phyloP scores from a whole-genome alignment of 2,329 filamentous ascomycete species.

The Chrysoporthe deuterocubensis region DNA sequence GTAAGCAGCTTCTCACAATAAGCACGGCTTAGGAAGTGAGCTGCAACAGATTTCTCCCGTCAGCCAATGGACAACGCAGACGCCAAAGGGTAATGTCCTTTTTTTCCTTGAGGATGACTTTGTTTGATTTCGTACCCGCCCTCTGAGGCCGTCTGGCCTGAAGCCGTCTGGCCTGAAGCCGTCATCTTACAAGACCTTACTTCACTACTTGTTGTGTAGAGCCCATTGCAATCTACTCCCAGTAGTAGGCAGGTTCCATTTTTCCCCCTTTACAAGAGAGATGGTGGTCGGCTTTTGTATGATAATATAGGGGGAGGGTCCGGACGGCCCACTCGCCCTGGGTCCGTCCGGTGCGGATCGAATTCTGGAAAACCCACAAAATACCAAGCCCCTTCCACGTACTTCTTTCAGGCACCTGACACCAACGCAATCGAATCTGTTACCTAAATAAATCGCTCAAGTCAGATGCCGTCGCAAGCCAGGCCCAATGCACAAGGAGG shows the following conservation, averaged over 20 bases:
- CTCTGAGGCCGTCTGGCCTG: background rate
- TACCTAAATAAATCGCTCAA: background rate
- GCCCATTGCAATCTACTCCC: background rate
- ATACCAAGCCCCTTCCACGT: slow-evolving; percentile 4
- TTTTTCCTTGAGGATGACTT: background rate
- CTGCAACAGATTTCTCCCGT: background rate
- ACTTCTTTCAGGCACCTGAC: background rate
- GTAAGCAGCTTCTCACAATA: background rate
- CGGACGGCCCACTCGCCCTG: background rate
- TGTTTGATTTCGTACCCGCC: background rate
- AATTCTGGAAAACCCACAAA: background rate
- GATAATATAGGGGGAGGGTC: slow-evolving; percentile 1
- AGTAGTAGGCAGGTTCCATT: background rate
- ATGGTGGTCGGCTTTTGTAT: slow-evolving; percentile 1
- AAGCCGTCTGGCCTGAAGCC: background rate
- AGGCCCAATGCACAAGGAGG: background rate
- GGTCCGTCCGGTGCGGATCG: slow-evolving; percentile 1
- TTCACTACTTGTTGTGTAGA: background rate
- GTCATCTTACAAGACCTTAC: background rate
- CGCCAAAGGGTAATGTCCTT: background rate
- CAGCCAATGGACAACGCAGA: background rate
- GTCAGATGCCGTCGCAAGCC: background rate
- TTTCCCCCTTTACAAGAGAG: slow-evolving; percentile 8
- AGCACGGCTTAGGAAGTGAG: background rate
- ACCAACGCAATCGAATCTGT: background rate